Percentiles rank a stretch among this genome's conserved stretches.
phyloP scores from a whole-genome alignment of 2,329 filamentous ascomycete species.

The Oidium heveae region DNA sequence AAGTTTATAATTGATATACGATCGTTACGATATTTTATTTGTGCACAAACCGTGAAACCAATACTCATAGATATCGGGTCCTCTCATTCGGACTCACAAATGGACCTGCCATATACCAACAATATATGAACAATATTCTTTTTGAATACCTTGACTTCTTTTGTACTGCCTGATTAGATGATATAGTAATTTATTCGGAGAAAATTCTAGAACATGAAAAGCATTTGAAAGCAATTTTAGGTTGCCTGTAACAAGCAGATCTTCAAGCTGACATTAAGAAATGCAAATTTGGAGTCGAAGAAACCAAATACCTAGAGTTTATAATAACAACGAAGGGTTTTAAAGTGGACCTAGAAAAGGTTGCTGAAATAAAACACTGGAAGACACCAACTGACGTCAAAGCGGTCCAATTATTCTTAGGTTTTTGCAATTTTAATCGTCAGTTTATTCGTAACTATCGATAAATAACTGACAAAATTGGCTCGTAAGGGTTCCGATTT shows the following conservation, averaged over 20 bases:
- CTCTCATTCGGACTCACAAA: conserved; percentile 2
- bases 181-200: conserved; percentile 3
- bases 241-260: background rate
- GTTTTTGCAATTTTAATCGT: background rate
- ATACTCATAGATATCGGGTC: conserved; percentile 1
- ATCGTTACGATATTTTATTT: too few relatives aligned
- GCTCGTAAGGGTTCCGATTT: too few relatives aligned
- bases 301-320: background rate
- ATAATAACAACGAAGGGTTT: too few relatives aligned
- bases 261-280: conserved; percentile 2
- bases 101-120: background rate
- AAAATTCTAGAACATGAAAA: background rate
- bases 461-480: background rate
- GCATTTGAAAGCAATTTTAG: conserved; percentile 1
- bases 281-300: background rate
- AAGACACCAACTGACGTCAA: background rate
- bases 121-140: conserved; percentile 2
- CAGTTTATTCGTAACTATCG: background rate
- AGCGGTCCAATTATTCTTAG: background rate
- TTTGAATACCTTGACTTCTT: conserved; percentile 1
- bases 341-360: too few relatives aligned
- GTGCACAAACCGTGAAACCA: background rate
- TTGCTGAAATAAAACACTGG: background rate
- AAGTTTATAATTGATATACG: too few relatives aligned
- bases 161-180: conserved; percentile 1